A percentile compares a stretch with the other conserved stretches of the same genome.
Conservation (phyloP, 495 filamentous ascomycete species). For the Gamarada debralockiae region DNA sequence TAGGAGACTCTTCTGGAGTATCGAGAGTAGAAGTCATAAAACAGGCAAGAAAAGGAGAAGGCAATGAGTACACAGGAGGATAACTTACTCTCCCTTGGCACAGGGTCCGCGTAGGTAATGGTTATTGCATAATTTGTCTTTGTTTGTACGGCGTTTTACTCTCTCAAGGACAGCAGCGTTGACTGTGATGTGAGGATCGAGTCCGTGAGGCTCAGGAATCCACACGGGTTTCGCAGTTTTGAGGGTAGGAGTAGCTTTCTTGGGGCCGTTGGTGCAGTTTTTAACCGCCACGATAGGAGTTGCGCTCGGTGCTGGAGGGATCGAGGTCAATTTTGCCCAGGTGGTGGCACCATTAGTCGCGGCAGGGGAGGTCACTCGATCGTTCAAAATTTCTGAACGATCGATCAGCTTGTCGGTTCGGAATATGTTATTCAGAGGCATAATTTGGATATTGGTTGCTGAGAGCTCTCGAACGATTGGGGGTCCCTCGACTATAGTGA, state of each 20-base stretch:
- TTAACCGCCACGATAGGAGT: constrained; percentile 25
- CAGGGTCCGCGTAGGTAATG: constrained; percentile 76
- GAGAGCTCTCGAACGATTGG: constrained; percentile 65
- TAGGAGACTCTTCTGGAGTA: too few species aligned
- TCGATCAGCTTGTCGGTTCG: constrained; percentile 51
- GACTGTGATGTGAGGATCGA: constrained; percentile 44
- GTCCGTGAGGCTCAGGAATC: constrained; percentile 48
- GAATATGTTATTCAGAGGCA: constrained; percentile 64
- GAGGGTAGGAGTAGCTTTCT: constrained; percentile 17
- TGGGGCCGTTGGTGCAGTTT: constrained; percentile 4
- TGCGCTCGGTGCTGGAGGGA: constrained; percentile 30
- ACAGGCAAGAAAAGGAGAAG: too few species aligned
- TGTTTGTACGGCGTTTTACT: constrained; percentile 69
- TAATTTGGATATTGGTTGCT: constrained; percentile 50
- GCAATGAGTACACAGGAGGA: too few species aligned
- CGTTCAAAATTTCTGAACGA: constrained; percentile 25
- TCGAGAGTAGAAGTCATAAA: too few species aligned
- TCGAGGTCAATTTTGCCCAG: constrained; percentile 23
- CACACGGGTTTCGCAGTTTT: constrained; percentile 31
- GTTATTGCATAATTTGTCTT: constrained; percentile 80
- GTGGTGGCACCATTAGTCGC: constrained; percentile 6
- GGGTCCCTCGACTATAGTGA: constrained; percentile 72
- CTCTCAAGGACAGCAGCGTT: constrained; percentile 64
- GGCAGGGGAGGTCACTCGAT: constrained; percentile 9
- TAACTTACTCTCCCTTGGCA: constrained; percentile 44